A percentile compares a stretch with the other conserved stretches of the same genome.
These are phyloP conservation scores for Penicillium sp. DNA, from an alignment of 2,329 filamentous ascomycete species.

Conservation along the genomic window DNA sequence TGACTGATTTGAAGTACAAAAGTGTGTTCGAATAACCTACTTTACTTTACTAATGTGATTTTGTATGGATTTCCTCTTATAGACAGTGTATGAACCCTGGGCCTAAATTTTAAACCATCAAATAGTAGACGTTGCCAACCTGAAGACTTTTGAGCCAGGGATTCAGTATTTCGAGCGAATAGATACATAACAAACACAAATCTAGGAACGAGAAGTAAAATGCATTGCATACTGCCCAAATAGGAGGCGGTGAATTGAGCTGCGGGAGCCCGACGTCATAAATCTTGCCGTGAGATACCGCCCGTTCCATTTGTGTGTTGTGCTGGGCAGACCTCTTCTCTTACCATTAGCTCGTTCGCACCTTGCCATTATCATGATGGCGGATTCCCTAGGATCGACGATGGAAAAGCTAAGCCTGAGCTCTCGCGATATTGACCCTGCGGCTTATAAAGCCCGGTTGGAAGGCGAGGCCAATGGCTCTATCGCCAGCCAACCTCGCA, in stretches of 20 bases:
- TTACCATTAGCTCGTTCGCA: neutral
- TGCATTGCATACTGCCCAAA: too few relatives aligned
- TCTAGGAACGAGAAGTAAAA: too few relatives aligned
- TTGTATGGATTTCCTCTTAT: neutral
- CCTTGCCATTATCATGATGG: constrained; percentile 19
- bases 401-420: constrained; percentile 32
- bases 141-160: too few relatives aligned
- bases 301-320: constrained; percentile 3
- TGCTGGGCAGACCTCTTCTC: neutral
- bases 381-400: constrained; percentile 28
- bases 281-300: constrained; percentile 26
- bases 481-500: constrained; percentile 42
- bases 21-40: constrained; percentile 14
- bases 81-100: neutral
- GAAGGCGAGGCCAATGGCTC: constrained; percentile 31
- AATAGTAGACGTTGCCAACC: too few relatives aligned
- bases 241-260: neutral
- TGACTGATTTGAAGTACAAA: constrained; percentile 21
- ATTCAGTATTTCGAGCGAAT: too few relatives aligned
- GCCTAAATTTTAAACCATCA: too few relatives aligned
- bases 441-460: constrained; percentile 32
- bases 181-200: too few relatives aligned
- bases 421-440: constrained; percentile 22
- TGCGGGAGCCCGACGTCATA: constrained; percentile 27
- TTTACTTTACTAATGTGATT: constrained; percentile 12